These are phyloP conservation scores for Violaceomyces palustris DNA, from an alignment of 1,284 basidiomycete genomes.

Conservation along the genomic window DNA sequence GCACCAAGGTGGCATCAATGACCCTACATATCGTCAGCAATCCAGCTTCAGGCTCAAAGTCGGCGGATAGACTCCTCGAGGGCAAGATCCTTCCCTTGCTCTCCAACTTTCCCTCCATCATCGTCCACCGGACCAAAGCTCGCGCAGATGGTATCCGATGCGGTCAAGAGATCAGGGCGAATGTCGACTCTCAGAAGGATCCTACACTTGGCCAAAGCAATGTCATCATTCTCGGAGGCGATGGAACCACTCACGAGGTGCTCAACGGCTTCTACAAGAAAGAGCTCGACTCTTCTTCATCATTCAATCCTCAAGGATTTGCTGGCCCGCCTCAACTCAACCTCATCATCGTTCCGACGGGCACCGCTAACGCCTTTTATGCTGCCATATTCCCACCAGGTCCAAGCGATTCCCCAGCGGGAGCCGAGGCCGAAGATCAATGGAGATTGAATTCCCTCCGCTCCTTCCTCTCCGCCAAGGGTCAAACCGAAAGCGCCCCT, in stretches of 20 bases:
- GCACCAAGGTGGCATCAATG: too few species aligned
- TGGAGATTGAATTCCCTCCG: slow-evolving; percentile 53
- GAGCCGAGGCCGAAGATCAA: slow-evolving; percentile 44
- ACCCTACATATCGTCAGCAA: too few species aligned
- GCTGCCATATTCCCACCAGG: slow-evolving; percentile 56
- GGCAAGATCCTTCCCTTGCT: too few species aligned
- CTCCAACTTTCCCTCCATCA: too few species aligned
- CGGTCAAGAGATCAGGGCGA: slow-evolving; percentile 20
- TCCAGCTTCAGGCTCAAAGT: too few species aligned
- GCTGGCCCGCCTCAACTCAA: slow-evolving; percentile 10
- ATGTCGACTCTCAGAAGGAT: too few species aligned
- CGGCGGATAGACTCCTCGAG: too few species aligned
- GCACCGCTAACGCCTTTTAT: slow-evolving; percentile 93
- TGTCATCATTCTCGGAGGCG: slow-evolving; percentile 48
- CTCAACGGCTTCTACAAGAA: slow-evolving; percentile 33
- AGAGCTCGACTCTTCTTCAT: background rate
- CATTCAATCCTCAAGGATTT: background rate
- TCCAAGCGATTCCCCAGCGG: too few species aligned
- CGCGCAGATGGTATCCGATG: too few species aligned
- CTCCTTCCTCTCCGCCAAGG: slow-evolving; percentile 18
- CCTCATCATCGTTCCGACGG: slow-evolving; percentile 62
- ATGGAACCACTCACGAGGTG: slow-evolving; percentile 52
- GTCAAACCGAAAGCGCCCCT: background rate
- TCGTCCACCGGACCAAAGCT: too few species aligned
- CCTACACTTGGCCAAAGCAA: too few species aligned